Base-by-base conservation (phyloP, 805 yeast genomes). In the Metschnikowia henanensis region DNA sequence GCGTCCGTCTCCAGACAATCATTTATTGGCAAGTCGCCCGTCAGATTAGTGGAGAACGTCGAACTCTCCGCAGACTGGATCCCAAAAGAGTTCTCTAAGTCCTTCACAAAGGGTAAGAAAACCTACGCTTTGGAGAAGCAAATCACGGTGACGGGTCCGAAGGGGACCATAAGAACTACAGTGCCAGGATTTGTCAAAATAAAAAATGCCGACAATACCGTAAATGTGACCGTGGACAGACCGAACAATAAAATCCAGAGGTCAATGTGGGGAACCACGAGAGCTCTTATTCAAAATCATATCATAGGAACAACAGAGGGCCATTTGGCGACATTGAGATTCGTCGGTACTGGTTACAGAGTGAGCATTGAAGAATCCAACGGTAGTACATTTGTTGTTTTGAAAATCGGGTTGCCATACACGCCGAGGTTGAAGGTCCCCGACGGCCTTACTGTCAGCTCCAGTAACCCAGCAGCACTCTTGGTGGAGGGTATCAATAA, bases 321-420 rank as follows among this genome's bases (percentile, higher is more conserved):
- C 12, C 98, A 94, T 62, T 66, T 89, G 49, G 81, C 94, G 20
- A 85, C 91, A 43, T 75, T 94, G 51, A 87, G 82, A 66, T 84
- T 94, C 53, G 95, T 89, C 15, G 99, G 99, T 52, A 92, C 98
- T 10, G 99, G 99, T 63, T 94, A 87, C 77, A 83, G 98, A 67
- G 96, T 95, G 2, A 75, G 79, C 48, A 61, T 92, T 16, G 95
- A 87, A 54, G 77, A 77, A 35, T 65, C 64, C 30, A 66, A 66
- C 19, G 81, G 80, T 15, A 70, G 66, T 28, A 73, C 79, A 45
- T 74, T 76, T 61, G 84, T 92, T 15, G 77, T 79, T 47, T 76
- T 92, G 64, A 90, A 94, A 61, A 84, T 91, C 19, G 99, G 99
- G 26, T 88, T 83, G 58, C 89, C 96, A 37, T 82, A 83, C 53